Conservation (phyloP, 2,329 filamentous ascomycete species). For the Neobulgaria alba region DNA sequence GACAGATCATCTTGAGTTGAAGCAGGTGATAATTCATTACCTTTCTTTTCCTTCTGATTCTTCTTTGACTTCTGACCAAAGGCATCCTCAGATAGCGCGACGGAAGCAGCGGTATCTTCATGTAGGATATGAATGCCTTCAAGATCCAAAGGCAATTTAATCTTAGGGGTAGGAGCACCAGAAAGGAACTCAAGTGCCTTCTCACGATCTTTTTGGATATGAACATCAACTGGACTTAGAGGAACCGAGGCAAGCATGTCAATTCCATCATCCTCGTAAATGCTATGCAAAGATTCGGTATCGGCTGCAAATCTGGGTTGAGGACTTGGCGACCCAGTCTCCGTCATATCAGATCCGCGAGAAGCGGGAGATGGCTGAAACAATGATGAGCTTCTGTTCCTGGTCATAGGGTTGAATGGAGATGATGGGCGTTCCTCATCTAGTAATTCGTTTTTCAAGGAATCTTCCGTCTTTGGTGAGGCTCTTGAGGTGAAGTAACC, state of each 20-base stretch:
- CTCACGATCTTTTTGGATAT: constrained; percentile 2
- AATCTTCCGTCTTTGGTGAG: constrained; percentile 22
- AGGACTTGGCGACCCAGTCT: too few species aligned
- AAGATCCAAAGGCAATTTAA: too few species aligned
- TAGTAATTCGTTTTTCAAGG: constrained; percentile 14
- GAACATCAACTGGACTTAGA: constrained; percentile 4
- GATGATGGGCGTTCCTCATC: constrained; percentile 28
- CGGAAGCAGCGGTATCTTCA: too few species aligned
- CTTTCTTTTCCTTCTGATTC: neutral
- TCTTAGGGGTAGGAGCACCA: neutral
- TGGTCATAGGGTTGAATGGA: constrained; percentile 34
- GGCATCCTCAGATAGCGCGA: constrained; percentile 2
- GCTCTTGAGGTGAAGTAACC: constrained; percentile 18
- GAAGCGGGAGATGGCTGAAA: constrained; percentile 32
- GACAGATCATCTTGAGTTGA: neutral
- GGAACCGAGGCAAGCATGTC: constrained; percentile 5
- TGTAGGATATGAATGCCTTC: too few species aligned
- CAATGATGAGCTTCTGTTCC: constrained; percentile 36
- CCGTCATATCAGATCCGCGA: constrained; percentile 11
- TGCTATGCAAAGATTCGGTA: constrained; percentile 11
- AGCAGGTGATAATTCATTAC: neutral
- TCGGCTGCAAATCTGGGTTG: too few species aligned
- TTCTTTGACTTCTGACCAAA: neutral
- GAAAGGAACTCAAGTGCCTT: neutral
- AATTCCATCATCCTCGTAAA: constrained; percentile 13